Percentiles rank a stretch among this genome's conserved stretches.
These are phyloP conservation scores for Lolium rigidum DNA, from an alignment of 176 grass and related monocot species.

Conservation along the genomic window DNA sequence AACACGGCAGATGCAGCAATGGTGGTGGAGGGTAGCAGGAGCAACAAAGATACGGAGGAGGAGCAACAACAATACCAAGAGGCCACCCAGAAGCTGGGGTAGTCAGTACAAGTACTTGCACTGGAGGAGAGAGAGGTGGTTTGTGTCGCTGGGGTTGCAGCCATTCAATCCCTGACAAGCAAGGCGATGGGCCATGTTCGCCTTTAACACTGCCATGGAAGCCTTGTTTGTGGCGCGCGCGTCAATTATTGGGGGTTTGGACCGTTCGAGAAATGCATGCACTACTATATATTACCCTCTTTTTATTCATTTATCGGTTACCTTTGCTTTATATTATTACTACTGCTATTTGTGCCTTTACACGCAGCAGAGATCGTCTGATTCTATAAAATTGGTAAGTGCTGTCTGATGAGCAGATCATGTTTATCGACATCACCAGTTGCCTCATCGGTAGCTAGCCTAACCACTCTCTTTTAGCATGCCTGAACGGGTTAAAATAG, in stretches of 20 bases:
- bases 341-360: neutral
- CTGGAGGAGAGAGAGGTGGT: neutral
- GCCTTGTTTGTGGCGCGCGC: neutral
- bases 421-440: neutral
- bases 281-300: neutral
- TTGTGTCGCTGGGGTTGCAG: slow-evolving; percentile 32
- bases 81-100: slow-evolving; percentile 26
- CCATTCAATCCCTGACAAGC: slow-evolving; percentile 64
- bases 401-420: neutral
- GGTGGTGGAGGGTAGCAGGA: neutral
- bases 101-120: slow-evolving; percentile 50
- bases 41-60: slow-evolving; percentile 46
- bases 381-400: neutral
- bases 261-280: neutral
- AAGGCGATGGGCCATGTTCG: slow-evolving; percentile 46
- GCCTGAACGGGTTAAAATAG: slow-evolving; percentile 34
- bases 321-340: neutral
- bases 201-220: slow-evolving; percentile 45
- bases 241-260: slow-evolving; percentile 56
- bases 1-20: neutral
- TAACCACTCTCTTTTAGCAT: slow-evolving; percentile 9
- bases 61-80: slow-evolving; percentile 39
- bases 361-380: neutral
- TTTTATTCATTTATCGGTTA: too few relatives aligned
- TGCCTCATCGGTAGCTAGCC: neutral